Base-by-base conservation (phyloP, 2,329 filamentous ascomycete species). In the Neurospora sp. region DNA sequence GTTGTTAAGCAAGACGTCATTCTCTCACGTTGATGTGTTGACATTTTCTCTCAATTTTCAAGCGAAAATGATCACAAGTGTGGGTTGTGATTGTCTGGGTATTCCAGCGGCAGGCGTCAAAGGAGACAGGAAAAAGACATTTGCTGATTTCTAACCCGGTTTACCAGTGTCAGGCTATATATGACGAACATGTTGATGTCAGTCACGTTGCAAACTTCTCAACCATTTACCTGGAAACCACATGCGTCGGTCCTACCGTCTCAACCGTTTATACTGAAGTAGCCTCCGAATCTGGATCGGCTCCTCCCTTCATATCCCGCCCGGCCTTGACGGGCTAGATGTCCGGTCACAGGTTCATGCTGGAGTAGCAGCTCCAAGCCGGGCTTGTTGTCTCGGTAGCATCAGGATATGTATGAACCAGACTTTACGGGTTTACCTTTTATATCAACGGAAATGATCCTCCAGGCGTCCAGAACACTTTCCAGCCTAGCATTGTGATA, bases 381-480 rank as follows among this genome's bases (percentile, higher is more conserved):
- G 68, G 23, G 67, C 6, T 62, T 33, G 11, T 33, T 33, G 52
- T 33, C 3, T n/a, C 1, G 23, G 52, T 62, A 17, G 23, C 23
- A 66, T 42, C 19, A 67, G 40, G 46, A 66, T 43, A 67, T 33
- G 28, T 72, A 67, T 43, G 42, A n/a, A 69, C 68, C 62, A 10
- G 38, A 15, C 68, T 66, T 69, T 71, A 66, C 70, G 68, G 67
- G 66, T 74, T 71, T 70, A 71, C 68, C 72, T 72, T 40, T 62
- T 33, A 17, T 28, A 15, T 62, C 52, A 68, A 69, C 72, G 74
- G 74, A 73, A 73, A 68, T 68, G 66, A 68, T 58, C 40, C 46
- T 73, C 70, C 71, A 69, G 52, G 43, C 7, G 13, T 62, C 23
- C 52, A 10, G 13, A 33, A 17, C 23, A 28, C 52, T 17, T 17